Conservation (phyloP, 1,139 yeast genomes). For the Yamadazyma pseudoaaseri region DNA sequence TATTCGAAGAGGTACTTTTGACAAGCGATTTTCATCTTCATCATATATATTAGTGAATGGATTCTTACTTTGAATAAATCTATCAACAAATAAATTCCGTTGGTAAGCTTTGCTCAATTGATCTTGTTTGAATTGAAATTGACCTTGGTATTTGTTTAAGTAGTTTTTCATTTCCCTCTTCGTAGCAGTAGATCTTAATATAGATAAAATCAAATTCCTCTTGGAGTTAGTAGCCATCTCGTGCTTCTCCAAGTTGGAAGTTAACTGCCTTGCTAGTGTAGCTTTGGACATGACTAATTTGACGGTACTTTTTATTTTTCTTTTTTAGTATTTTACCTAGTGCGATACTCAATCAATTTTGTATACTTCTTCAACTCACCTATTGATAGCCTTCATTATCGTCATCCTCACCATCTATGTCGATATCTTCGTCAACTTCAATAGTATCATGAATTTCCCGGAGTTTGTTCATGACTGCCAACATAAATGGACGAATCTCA, state of each 20-base stretch:
- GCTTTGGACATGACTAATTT: conserved; percentile 11
- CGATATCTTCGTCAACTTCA: conserved; percentile 19
- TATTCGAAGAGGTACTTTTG: conserved; percentile 46
- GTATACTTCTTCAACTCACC: not conserved
- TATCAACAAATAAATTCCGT: conserved; percentile 36
- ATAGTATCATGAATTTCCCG: conserved; percentile 49
- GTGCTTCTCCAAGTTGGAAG: conserved; percentile 40
- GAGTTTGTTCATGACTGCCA: conserved; percentile 76
- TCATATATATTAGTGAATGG: conserved; percentile 35
- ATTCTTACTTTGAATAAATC: conserved; percentile 37
- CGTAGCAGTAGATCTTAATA: conserved; percentile 72
- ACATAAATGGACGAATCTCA: conserved; percentile 81
- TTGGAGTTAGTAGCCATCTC: conserved; percentile 35
- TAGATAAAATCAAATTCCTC: conserved; percentile 61
- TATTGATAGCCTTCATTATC: not conserved
- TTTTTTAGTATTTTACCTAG: not conserved
- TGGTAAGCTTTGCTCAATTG: conserved; percentile 27
- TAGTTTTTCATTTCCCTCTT: conserved; percentile 73
- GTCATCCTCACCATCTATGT: conserved; percentile 12
- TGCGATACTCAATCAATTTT: not conserved
- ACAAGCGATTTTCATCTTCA: conserved; percentile 28
- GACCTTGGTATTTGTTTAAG: conserved; percentile 55
- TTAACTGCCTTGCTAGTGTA: conserved; percentile 32
- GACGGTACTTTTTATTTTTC: too few species aligned
- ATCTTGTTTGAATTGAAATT: conserved; percentile 26